Base-by-base conservation (phyloP, 106 monocot genomes). In the Platanthera zijinensis region DNA sequence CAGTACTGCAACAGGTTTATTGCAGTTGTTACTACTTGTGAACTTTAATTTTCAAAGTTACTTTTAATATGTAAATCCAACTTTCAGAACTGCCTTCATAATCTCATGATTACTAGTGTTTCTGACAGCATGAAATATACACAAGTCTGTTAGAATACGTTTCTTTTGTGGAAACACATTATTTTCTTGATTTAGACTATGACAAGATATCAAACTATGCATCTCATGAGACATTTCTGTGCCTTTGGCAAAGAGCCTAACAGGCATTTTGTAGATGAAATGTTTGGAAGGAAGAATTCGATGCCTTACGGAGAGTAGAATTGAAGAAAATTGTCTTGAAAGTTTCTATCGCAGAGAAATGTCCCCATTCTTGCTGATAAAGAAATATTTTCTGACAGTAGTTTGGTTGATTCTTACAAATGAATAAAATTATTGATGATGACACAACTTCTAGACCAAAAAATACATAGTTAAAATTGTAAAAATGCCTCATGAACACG, bases 1-100 rank as follows among this genome's bases (percentile, higher is more conserved):
- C 82, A 94, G 87, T 8, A 68, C 82, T 70, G 90, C 87, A 71
- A 78, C 84, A 85, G 94, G 94, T 94, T 25, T 72, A 51, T 4
- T 19, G 50, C 70, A 47, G 46, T 70, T 48, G 17, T 5, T 70
- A 47, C 14, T 48, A 15, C 32, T 69, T 69, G 68, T 46, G 45
- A 1, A 17, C 45, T 69, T 39, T 5, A 32, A 69, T 14, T 69
- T 68, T 45, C 39, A 68, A 68, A 18, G 39, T 39, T 11, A 45
- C 39, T 68, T 11, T 68, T 68, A 45, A 10, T 45, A 11, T 13
- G 30, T 10, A 68, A 39, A 30, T 68, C 11, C 13, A 45, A 66
- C 14, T 17, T 66, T 66, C 30, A 12, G 47, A 48, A 9, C 47
- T 70, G 46, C 5, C 14, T 48, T 45, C 70, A 70, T 48, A 7